A percentile compares a stretch with the other conserved stretches of the same genome.
phyloP scores from a whole-genome alignment of 495 filamentous ascomycete genomes.

The Aspergillus conjunctus region DNA sequence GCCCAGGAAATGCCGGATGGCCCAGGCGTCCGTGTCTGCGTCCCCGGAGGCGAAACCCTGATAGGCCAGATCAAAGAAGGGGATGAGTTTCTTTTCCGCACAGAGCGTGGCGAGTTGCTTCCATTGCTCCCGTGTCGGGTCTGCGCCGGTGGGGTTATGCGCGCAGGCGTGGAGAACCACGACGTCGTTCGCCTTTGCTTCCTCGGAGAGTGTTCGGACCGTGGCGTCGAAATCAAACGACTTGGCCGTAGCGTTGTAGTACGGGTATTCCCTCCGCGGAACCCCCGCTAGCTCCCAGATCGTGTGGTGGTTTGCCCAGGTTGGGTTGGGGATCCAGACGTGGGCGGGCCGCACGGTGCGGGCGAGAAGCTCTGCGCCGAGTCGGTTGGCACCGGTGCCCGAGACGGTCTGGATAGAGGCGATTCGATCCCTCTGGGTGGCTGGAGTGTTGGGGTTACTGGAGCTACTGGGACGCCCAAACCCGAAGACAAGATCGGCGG shows the following conservation, averaged over 20 bases:
- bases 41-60: slow-evolving; percentile 48
- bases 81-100: slow-evolving; percentile 33
- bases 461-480: background rate
- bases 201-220: slow-evolving; percentile 20
- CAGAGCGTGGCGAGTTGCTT: slow-evolving; percentile 30
- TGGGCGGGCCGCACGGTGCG: slow-evolving; percentile 19
- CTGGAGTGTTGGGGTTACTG: background rate
- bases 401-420: slow-evolving; percentile 69
- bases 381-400: slow-evolving; percentile 79
- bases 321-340: slow-evolving; percentile 35
- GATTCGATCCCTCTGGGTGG: slow-evolving; percentile 20
- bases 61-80: slow-evolving; percentile 49
- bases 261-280: slow-evolving; percentile 32
- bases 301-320: slow-evolving; percentile 36
- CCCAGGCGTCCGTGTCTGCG: slow-evolving; percentile 42
- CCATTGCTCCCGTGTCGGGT: slow-evolving; percentile 41
- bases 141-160: slow-evolving; percentile 48
- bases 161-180: slow-evolving; percentile 47
- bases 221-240: slow-evolving; percentile 29
- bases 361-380: slow-evolving; percentile 75
- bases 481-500: slow-evolving; percentile 22
- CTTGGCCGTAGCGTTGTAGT: slow-evolving; percentile 28
- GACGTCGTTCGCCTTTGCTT: slow-evolving; percentile 30
- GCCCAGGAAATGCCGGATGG: slow-evolving; percentile 38
- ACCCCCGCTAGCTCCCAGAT: slow-evolving; percentile 30